phyloP scores from a whole-genome alignment of 495 filamentous ascomycete species.

The Xylaria acuta region DNA sequence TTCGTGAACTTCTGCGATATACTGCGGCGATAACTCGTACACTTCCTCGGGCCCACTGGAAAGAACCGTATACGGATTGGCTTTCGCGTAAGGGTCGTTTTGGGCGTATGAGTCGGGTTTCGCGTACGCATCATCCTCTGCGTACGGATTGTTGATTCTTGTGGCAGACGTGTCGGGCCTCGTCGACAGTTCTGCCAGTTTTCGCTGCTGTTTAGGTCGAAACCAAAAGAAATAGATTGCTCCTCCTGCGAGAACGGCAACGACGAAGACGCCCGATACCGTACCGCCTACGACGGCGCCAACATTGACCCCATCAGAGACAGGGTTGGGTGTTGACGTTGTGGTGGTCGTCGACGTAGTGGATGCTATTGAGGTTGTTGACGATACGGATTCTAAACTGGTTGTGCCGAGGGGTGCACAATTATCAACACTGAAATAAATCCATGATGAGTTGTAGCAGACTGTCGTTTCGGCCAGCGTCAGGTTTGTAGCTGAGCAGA shows the following conservation, averaged over 20 bases:
- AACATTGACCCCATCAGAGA: background rate
- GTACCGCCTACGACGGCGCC: conserved; percentile 21
- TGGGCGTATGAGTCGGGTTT: background rate
- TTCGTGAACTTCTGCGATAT: conserved; percentile 21
- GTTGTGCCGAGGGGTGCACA: background rate
- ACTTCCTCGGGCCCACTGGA: background rate
- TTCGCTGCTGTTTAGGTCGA: conserved; percentile 11
- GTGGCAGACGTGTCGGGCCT: background rate
- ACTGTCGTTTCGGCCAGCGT: background rate
- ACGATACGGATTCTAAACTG: background rate
- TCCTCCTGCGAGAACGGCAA: background rate
- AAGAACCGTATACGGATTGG: background rate
- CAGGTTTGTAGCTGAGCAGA: conserved; percentile 15
- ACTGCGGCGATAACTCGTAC: conserved; percentile 25
- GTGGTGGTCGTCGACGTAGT: conserved; percentile 6
- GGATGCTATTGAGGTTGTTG: background rate
- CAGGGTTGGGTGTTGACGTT: background rate
- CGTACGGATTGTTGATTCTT: background rate
- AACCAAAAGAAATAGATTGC: conserved; percentile 18
- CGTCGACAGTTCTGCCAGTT: background rate
- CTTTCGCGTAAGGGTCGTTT: background rate
- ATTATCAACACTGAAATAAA: conserved; percentile 19
- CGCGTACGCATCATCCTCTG: background rate
- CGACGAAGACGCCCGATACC: conserved; percentile 10
- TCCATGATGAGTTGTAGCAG: conserved; percentile 19